Percentiles rank a stretch among this genome's conserved stretches.
phyloP scores from a whole-genome alignment of 805 yeast species.

The Ogataea ramenticola region DNA sequence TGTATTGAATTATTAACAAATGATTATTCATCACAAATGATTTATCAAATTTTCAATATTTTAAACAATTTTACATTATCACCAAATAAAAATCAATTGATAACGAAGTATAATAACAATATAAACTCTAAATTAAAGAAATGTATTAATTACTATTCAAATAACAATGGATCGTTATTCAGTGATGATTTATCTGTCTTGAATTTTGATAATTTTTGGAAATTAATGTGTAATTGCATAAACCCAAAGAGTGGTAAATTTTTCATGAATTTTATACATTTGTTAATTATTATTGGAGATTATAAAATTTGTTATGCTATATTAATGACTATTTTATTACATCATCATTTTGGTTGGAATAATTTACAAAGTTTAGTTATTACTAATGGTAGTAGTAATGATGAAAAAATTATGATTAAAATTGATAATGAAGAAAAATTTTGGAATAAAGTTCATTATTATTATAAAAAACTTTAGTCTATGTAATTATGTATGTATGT shows the following conservation, averaged over 20 bases:
- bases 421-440: constrained; percentile 20
- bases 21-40: constrained; percentile 1
- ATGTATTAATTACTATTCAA: constrained; percentile 6
- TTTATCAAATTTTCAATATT: background rate
- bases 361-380: constrained; percentile 14
- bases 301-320: constrained; percentile 35
- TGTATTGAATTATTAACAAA: background rate
- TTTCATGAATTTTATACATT: constrained; percentile 14
- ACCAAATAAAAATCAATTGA: constrained; percentile 6
- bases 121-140: constrained; percentile 11
- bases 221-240: constrained; percentile 10
- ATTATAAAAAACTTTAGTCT: constrained; percentile 19
- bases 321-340: constrained; percentile 32
- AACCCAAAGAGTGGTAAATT: background rate
- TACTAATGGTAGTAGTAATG: background rate
- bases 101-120: constrained; percentile 14
- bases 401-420: constrained; percentile 6
- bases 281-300: constrained; percentile 20
- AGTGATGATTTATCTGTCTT: constrained; percentile 4
- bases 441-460: constrained; percentile 20
- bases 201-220: constrained; percentile 12
- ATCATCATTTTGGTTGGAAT: constrained; percentile 46
- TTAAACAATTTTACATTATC: background rate
- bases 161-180: background rate
- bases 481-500: too few relatives aligned